Base-by-base conservation (phyloP, 1,284 basidiomycete species). In the Sanghuangporus baumii region DNA sequence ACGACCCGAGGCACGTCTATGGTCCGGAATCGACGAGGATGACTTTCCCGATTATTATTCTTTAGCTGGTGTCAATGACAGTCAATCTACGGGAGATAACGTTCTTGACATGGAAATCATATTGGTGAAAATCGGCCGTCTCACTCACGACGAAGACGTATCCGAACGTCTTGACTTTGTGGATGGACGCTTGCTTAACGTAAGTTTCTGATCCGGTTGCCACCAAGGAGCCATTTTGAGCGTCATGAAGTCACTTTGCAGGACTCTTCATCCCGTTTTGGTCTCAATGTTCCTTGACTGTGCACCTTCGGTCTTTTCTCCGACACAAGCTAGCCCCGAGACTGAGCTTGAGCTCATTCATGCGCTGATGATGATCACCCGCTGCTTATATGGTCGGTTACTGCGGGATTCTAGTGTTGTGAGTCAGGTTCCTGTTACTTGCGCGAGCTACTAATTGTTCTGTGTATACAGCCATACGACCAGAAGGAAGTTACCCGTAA, bases 201-300 rank as follows among this genome's bases (percentile, higher is more conserved):
- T 58, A 62, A 54, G 59, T 55, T 50, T 59, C 62, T 54, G 18
- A 43, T 58, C 37, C 55, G 43, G 36, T 38, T 20, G n/a, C 56
- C 55, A n/a, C 23, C n/a, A 23, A 23, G 26, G 7, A 26, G 9
- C 14, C 34, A n/a, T 12, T 55, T 12, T 41, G 37, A 8, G 26
- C 47, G 18, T 79, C 76, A 76, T 70, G 67, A 82, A 61, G 77
- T 79, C 64, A 46, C 67, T 76, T 5, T 65, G 73, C 54, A 74
- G 79, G 43, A 83, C 87, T 6, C 74, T 97, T 16, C 84, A 94
- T 68, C 80, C 91, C 0, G 88, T 87, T 2, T 76, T 97, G 5
- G 77, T 92, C 1, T 86, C 92, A 6, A 88, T 89, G 0, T 93
- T 94, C 72, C 81, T 97, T 23, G 94, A 97, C 72, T 84, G 85